A percentile compares a stretch with the other conserved stretches of the same genome.
These are phyloP conservation scores for Stellera chamaejasme DNA, from an alignment of 345 rosid genomes.

Conservation along the genomic window DNA sequence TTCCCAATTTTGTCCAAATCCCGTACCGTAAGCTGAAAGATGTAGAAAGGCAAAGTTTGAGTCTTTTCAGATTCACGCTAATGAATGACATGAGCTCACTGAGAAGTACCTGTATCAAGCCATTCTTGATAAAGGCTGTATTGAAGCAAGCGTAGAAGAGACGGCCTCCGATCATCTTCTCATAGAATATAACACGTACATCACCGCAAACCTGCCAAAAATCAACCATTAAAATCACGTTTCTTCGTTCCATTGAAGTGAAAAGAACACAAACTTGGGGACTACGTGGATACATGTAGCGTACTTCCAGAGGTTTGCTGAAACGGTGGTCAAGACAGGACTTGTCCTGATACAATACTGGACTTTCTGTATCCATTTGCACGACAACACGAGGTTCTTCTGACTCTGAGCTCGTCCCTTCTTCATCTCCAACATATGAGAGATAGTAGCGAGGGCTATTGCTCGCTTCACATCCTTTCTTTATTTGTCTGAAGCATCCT, in stretches of 20 bases:
- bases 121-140: conserved; percentile 68
- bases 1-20: conserved; percentile 81
- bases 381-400: conserved; percentile 51
- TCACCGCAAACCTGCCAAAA: conserved; percentile 62
- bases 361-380: conserved; percentile 93
- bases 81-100: no score
- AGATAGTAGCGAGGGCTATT: conserved; percentile 55
- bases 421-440: conserved; percentile 38
- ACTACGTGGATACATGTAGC: conserved; percentile 5
- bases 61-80: not conserved
- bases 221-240: not conserved
- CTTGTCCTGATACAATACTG: conserved; percentile 60
- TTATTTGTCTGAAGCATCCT: conserved; percentile 59
- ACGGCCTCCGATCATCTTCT: conserved; percentile 83
- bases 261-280: not conserved
- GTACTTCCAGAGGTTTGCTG: conserved; percentile 64
- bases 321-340: conserved; percentile 75
- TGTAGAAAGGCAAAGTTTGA: not conserved
- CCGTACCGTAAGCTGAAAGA: conserved; percentile 42
- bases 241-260: not conserved
- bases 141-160: conserved; percentile 88
- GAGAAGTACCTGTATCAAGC: conserved; percentile 68
- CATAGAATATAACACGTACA: conserved; percentile 70
- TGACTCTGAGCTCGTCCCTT: conserved; percentile 18
- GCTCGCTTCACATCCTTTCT: conserved; percentile 46